A percentile compares a stretch with the other conserved stretches of the same genome.
Conservation (phyloP, 331 rosid genomes). For the Prunus yedoensis region DNA sequence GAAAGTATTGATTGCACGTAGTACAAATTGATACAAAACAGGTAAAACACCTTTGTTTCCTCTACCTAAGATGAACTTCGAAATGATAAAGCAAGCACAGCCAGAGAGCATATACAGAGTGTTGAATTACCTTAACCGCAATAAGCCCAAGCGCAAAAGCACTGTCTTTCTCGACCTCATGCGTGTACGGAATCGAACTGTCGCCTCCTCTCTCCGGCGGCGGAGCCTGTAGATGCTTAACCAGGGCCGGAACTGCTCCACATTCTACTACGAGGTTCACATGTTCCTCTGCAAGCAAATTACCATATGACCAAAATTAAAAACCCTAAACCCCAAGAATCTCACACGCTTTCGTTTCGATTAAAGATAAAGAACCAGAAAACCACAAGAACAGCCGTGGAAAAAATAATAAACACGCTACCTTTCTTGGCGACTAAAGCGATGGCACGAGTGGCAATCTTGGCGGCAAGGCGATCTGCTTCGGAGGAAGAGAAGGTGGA, state of each 20-base stretch:
- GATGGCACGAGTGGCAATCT: conserved; percentile 20
- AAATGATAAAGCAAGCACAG: not conserved
- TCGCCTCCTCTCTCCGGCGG: not conserved
- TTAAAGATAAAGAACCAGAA: not conserved
- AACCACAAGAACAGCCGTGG: not conserved
- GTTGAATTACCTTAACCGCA: conserved; percentile 43
- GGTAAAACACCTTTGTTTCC: not conserved
- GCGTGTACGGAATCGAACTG: not conserved
- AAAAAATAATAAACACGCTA: not conserved
- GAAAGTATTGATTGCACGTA: not conserved
- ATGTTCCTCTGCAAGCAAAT: conserved; percentile 37
- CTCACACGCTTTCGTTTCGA: not conserved
- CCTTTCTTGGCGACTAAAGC: conserved; percentile 45
- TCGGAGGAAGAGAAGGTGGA: conserved; percentile 26
- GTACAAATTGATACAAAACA: not conserved
- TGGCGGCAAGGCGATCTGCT: conserved; percentile 25
- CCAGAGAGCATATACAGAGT: not conserved
- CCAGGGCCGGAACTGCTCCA: conserved; percentile 46
- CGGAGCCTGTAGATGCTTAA: conserved; percentile 33
- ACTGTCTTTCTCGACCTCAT: conserved; percentile 45
- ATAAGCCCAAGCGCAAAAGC: conserved; percentile 47
- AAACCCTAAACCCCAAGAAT: not conserved
- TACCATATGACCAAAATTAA: not conserved
- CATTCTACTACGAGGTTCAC: conserved; percentile 30
- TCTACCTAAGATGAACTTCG: not conserved